Evolutionary conservation across 2,329 filamentous ascomycete genomes (phyloP).

Genomic region (Cyanodermella asteris): DNA sequence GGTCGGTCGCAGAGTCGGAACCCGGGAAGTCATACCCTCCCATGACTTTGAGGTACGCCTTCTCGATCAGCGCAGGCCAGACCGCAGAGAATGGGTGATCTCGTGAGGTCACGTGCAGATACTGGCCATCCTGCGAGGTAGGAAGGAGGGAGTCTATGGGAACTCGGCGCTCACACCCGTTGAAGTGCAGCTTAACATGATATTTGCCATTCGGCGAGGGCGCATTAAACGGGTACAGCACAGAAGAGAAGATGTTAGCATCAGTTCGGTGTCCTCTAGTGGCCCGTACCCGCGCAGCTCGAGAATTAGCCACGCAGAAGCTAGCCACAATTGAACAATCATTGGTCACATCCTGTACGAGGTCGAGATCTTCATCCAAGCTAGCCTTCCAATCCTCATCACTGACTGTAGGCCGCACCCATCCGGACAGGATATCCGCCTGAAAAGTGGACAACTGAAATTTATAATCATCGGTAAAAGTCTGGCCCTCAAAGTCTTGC

Average conservation of each 20-base stretch:
- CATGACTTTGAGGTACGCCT: constrained; percentile 85
- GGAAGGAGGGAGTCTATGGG: constrained; percentile 78
- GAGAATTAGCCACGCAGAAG: constrained; percentile 58
- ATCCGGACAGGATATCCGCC: too few relatives aligned
- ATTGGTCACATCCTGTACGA: constrained; percentile 87
- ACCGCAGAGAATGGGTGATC: constrained; percentile 59
- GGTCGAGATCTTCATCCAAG: constrained; percentile 47
- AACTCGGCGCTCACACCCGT: constrained; percentile 74
- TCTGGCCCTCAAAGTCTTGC: constrained; percentile 48
- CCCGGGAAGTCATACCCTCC: constrained; percentile 96
- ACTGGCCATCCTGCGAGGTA: constrained; percentile 47
- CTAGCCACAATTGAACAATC: constrained; percentile 96
- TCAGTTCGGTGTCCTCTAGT: constrained; percentile 4
- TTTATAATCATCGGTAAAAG: too few relatives aligned
- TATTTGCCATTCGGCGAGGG: constrained; percentile 72
- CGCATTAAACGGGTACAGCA: constrained; percentile 55
- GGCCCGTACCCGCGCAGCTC: constrained; percentile 19
- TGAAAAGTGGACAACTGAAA: too few relatives aligned
- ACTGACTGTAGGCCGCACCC: too few relatives aligned
- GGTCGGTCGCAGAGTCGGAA: constrained; percentile 86
- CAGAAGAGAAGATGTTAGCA: constrained; percentile 41
- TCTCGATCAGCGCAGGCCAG: constrained; percentile 86
- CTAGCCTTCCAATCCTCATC: too few relatives aligned
- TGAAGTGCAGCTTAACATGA: constrained; percentile 81
- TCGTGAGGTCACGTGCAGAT: constrained; percentile 71